Evolutionary conservation across 768 basidiomycete genomes (phyloP), one percentile per base, ranked within the genome.

Genomic region (Pseudohyphozyma bogoriensis): DNA sequence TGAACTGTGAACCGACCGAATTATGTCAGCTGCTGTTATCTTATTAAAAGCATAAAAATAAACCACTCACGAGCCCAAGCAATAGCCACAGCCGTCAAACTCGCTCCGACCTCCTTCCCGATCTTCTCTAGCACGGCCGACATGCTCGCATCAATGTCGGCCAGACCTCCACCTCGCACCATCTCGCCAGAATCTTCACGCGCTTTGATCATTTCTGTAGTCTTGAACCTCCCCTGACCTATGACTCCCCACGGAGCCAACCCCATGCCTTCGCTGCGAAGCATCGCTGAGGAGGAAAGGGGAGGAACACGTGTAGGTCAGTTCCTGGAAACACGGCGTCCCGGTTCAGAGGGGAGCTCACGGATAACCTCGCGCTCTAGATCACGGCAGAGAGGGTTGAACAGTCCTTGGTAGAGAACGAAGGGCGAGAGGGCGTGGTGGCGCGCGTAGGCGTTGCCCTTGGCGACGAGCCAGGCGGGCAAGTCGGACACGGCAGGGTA

Each of bases 381-480:
- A 28, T 77, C 77, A 37, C 81, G 75, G 8, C 75, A 63, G 59
- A 79, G 69, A 22, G 78, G 68, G 65, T 75, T 78, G 78, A 71
- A 76, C 28, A 50, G 39, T 4, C 78, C 81, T 72, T 79, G 81
- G 68, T 82, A 83, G 29, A 83, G 74, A n/a, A 75, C 73, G 67
- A 83, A 83, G 5, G 78, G 81, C 0, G 78, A 77, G 52, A 79
- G 70, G 0, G 74, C 79, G 44, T 80, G 76, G 33, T 75, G 72
- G 1, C 78, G 73, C 13, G 81, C 79, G 54, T 79, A 82, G 56
- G 77, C 74, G 68, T 82, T 82, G 9, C 77, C 78, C 54, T 74
- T 73, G 6, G 77, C 58, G 13, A 80, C 79, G 3, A 80, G 65
- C 79, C 80, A 81, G 0, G 79, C 79, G 0, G 79, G 79, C 2